Percentiles rank a stretch among this genome's conserved stretches.
Conservation (phyloP, 768 basidiomycete genomes). For the Termitomyces heimii region DNA sequence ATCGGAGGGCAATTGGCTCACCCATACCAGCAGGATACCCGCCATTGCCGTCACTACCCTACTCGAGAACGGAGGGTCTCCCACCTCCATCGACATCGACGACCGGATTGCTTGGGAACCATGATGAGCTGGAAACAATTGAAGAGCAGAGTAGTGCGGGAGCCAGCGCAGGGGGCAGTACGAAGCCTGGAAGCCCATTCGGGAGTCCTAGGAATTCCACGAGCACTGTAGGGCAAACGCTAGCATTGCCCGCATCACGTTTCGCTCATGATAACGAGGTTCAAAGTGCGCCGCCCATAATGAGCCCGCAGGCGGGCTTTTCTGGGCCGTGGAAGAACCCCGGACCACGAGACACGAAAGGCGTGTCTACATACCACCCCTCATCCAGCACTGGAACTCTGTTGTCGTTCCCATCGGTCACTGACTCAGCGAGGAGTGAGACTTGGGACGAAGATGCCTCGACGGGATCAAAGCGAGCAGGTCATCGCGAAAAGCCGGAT, state of each 20-base stretch:
- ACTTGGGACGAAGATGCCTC: conserved; percentile 31
- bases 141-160: conserved; percentile 8
- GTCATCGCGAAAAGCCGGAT: conserved; percentile 29
- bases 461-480: conserved; percentile 15
- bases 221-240: conserved; percentile 19
- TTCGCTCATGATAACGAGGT: conserved; percentile 26
- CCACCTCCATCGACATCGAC: conserved; percentile 11
- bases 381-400: conserved; percentile 25
- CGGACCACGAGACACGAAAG: conserved; percentile 28
- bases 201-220: background rate
- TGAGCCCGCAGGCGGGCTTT: conserved; percentile 26
- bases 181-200: conserved; percentile 7
- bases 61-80: conserved; percentile 9
- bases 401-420: conserved; percentile 45
- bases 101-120: conserved; percentile 22
- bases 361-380: conserved; percentile 25
- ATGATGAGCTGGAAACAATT: conserved; percentile 11
- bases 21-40: conserved; percentile 24
- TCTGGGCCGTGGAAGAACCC: conserved; percentile 11
- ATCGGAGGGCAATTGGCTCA: conserved; percentile 33
- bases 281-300: conserved; percentile 41
- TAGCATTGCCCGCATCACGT: conserved; percentile 24
- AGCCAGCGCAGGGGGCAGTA: conserved; percentile 11
- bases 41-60: conserved; percentile 27
- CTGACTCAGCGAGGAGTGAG: conserved; percentile 40